Conservation (phyloP, 164 flowering plant species). For the Kingdonia uniflora region DNA sequence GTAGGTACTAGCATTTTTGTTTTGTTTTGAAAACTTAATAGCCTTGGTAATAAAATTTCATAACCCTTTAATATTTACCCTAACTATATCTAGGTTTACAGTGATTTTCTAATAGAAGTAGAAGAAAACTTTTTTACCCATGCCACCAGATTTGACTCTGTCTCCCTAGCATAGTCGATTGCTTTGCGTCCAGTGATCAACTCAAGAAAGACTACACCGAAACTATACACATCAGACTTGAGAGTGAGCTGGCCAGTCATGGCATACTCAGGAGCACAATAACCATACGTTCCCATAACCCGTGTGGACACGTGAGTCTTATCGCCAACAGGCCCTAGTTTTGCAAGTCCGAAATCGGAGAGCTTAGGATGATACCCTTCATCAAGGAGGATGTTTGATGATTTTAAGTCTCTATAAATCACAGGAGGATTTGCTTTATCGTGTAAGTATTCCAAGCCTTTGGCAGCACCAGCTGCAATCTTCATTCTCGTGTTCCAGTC, state of each 20-base stretch:
- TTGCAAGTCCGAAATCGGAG: constrained; percentile 95
- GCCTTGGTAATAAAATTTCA: neutral
- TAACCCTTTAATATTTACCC: neutral
- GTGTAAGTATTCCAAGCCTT: constrained; percentile 88
- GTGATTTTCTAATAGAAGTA: neutral
- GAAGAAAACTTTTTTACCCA: constrained; percentile 45
- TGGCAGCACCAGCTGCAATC: constrained; percentile 96
- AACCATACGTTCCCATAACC: constrained; percentile 97
- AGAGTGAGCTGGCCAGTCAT: constrained; percentile 94
- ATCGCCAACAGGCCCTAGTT: constrained; percentile 93
- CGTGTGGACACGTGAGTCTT: constrained; percentile 95
- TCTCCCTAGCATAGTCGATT: constrained; percentile 55
- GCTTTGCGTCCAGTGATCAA: constrained; percentile 93
- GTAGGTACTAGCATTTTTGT: neutral
- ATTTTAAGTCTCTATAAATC: constrained; percentile 82
- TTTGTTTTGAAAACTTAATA: neutral
- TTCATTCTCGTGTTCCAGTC: constrained; percentile 97
- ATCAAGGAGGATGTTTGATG: constrained; percentile 89
- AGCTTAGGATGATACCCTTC: constrained; percentile 80
- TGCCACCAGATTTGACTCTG: constrained; percentile 86
- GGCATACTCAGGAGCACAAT: no score
- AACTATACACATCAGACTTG: constrained; percentile 93
- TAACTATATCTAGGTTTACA: neutral
- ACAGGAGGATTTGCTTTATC: constrained; percentile 96
- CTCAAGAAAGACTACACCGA: constrained; percentile 92